Percentiles rank a stretch among this genome's conserved stretches.
Conservation (phyloP, 805 yeast genomes). For the Cyberlindnera americana region DNA sequence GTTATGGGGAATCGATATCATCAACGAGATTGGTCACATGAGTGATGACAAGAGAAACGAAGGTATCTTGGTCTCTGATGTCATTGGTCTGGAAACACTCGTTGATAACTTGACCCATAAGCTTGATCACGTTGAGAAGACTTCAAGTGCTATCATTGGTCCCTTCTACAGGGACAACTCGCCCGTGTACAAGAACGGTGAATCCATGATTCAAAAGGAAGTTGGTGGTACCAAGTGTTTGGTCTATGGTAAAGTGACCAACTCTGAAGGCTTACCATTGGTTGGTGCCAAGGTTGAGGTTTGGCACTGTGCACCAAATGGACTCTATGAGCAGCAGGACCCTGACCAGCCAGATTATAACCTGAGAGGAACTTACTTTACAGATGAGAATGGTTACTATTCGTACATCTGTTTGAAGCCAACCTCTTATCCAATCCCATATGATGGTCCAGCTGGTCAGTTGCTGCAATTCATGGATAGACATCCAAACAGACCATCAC, state of each 20-base stretch:
- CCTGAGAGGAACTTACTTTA: conserved; percentile 31
- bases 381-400: conserved; percentile 29
- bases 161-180: conserved; percentile 35
- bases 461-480: conserved; percentile 31
- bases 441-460: conserved; percentile 38
- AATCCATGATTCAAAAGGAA: conserved; percentile 30
- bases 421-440: conserved; percentile 37
- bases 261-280: conserved; percentile 30
- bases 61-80: conserved; percentile 34
- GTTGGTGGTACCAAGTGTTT: conserved; percentile 32
- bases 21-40: conserved; percentile 34
- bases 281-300: conserved; percentile 31
- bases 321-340: conserved; percentile 36
- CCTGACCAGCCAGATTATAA: conserved; percentile 32
- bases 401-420: conserved; percentile 32
- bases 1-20: conserved; percentile 31
- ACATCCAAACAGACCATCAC: conserved; percentile 37
- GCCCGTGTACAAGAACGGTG: conserved; percentile 30
- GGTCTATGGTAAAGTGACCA: conserved; percentile 28
- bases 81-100: conserved; percentile 32
- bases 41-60: conserved; percentile 32
- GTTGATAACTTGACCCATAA: conserved; percentile 33
- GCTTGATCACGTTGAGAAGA: conserved; percentile 10
- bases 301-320: conserved; percentile 38
- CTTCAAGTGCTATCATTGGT: conserved; percentile 32